Base-by-base conservation (phyloP, 2,329 filamentous ascomycete genomes). In the Trichothecium roseum region DNA sequence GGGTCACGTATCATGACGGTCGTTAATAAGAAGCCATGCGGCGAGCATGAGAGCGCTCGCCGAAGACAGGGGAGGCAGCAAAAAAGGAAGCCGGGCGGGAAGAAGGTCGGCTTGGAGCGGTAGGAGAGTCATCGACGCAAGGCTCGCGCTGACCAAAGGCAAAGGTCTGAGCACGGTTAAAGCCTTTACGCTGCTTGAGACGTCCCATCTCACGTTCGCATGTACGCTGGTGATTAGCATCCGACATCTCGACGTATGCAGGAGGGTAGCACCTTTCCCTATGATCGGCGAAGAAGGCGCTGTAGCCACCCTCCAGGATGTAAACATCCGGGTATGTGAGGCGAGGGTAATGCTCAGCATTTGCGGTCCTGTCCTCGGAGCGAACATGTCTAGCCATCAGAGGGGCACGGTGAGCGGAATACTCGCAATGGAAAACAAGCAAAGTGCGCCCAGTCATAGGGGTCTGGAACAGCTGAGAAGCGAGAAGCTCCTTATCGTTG, bases 301-400 rank as follows among this genome's bases (percentile, higher is more conserved):
- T 94, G 65, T 98, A 98, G 30, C 91, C 91, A 41, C 91, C 91
- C 45, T 96, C 87, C 28, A 98, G 69, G 49, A 98, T 94, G 59
- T 98, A 98, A 45, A 96, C 79, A 57, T 98, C 91, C 3, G 91
- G 91, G 52, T 94, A 98, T n/a, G 81, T 87, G 41, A 98, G 75
- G 40, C 71, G 74, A 14, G 91, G 91, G 53, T 96, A 98, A 45
- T 74, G 72, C 56, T 91, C 85, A 36, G 78, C 77, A 58, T 98
- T 98, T 52, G 78, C 69, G 27, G 78, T 77, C 40, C 91, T 85
- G 59, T 98, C 91, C 54, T 85, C 79, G 41, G 86, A 81, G 45
- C 91, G 88, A 42, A 98, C 78, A 57, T 87, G 86, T 50, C 91
- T 87, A 34, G 91, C 91, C 83, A 96, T 96, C 43, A 94, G 80